Conservation (phyloP, 768 basidiomycete species). For the Chlorophyllum brunneum region DNA sequence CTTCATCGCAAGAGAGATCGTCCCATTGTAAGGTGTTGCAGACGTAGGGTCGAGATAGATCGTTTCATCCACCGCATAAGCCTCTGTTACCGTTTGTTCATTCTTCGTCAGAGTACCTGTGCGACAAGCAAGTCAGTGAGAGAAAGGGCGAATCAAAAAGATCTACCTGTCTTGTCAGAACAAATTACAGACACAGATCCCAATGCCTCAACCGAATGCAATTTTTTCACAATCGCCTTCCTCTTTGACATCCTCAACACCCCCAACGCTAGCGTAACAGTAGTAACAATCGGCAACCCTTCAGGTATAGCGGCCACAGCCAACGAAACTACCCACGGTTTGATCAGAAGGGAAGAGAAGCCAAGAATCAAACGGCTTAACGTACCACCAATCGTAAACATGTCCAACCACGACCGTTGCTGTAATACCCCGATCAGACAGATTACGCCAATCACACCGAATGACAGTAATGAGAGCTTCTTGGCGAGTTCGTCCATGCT, state of each 20-base stretch:
- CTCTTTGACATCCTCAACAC: slow-evolving; percentile 92
- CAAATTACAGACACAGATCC: slow-evolving; percentile 97
- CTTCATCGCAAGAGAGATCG: slow-evolving; percentile 60
- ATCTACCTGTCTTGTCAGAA: slow-evolving; percentile 89
- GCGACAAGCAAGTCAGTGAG: slow-evolving; percentile 14
- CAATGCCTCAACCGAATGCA: slow-evolving; percentile 91
- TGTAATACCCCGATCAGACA: slow-evolving; percentile 88
- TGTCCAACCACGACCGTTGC: slow-evolving; percentile 86
- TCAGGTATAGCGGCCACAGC: slow-evolving; percentile 99
- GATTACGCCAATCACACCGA: slow-evolving; percentile 92
- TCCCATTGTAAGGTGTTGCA: slow-evolving; percentile 28
- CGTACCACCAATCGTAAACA: slow-evolving; percentile 98
- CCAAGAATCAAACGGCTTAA: slow-evolving; percentile 6
- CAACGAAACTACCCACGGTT: slow-evolving; percentile 66
- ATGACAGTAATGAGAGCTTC: slow-evolving; percentile 85
- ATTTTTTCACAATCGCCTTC: slow-evolving; percentile 95
- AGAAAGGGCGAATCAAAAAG: neutral
- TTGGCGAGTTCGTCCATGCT: slow-evolving; percentile 97
- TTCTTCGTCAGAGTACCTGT: slow-evolving; percentile 92
- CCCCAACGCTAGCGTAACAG: slow-evolving; percentile 92
- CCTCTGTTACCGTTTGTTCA: slow-evolving; percentile 89
- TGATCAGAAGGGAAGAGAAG: neutral
- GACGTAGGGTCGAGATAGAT: slow-evolving; percentile 59
- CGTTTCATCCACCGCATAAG: slow-evolving; percentile 84
- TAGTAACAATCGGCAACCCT: slow-evolving; percentile 94